Percentiles rank a stretch among this genome's conserved stretches.
These are phyloP conservation scores for Cercospora beticola DNA, from an alignment of 2,329 filamentous ascomycete genomes.

Conservation along the genomic window DNA sequence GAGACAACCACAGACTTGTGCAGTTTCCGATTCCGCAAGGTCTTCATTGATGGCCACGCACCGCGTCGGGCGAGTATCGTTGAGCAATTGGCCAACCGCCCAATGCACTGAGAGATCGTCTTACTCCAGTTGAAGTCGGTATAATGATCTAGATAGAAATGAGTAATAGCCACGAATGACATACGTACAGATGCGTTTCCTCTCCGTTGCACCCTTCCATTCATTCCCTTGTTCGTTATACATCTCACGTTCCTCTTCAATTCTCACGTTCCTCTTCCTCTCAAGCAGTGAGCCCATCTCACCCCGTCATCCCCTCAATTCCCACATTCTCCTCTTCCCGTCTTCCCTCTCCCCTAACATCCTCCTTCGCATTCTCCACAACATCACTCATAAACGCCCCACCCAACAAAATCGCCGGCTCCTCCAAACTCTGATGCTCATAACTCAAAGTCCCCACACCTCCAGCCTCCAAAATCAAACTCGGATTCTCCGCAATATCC, in stretches of 20 bases:
- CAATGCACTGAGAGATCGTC: not conserved
- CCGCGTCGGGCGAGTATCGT: conserved; percentile 19
- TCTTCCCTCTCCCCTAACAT: conserved; percentile 33
- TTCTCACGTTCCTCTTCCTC: not conserved
- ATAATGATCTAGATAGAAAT: not conserved
- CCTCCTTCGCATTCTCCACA: conserved; percentile 47
- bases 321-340: not conserved
- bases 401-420: conserved; percentile 53
- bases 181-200: not conserved
- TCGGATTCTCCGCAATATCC: conserved; percentile 70
- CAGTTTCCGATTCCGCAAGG: conserved; percentile 48
- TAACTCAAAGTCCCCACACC: conserved; percentile 55
- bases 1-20: conserved; percentile 49
- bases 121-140: not conserved
- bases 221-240: not conserved
- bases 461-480: conserved; percentile 72
- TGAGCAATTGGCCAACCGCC: conserved; percentile 5
- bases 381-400: conserved; percentile 53
- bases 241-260: not conserved
- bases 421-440: conserved; percentile 50
- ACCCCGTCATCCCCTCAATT: not conserved
- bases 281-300: not conserved
- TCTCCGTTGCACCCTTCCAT: not conserved
- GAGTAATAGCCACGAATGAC: not conserved
- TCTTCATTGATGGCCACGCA: conserved; percentile 42